phyloP scores from a whole-genome alignment of 495 filamentous ascomycete genomes.

The Acidomyces sp. region DNA sequence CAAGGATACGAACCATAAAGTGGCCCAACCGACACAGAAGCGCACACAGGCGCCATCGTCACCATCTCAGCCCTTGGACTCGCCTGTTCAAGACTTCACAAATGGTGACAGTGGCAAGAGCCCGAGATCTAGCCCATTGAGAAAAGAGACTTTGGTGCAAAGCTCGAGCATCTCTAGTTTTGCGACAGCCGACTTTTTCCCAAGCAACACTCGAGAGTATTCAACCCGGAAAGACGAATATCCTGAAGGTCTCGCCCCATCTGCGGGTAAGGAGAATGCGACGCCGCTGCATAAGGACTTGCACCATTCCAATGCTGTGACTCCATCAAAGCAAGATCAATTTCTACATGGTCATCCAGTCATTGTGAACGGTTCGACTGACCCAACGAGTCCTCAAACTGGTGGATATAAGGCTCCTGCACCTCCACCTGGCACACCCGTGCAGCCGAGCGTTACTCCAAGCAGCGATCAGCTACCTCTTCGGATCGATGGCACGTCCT shows the following conservation, averaged over 20 bases:
- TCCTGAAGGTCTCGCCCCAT: not conserved
- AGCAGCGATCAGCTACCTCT: not conserved
- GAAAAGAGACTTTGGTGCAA: conserved; percentile 15
- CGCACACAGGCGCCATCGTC: no score
- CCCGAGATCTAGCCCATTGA: conserved; percentile 13
- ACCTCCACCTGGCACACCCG: conserved; percentile 11
- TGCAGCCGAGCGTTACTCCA: not conserved
- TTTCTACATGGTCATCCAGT: not conserved
- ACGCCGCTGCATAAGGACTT: not conserved
- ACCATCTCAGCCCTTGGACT: no score
- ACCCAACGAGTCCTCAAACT: not conserved
- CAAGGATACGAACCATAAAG: not conserved
- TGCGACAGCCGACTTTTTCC: conserved; percentile 31
- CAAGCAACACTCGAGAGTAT: conserved; percentile 27
- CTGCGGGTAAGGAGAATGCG: conserved; percentile 13
- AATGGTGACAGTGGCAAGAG: not conserved
- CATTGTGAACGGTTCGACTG: not conserved
- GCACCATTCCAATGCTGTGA: not conserved
- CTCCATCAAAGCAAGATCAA: conserved; percentile 3
- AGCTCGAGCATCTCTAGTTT: conserved; percentile 28
- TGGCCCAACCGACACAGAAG: conserved; percentile 9
- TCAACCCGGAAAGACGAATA: conserved; percentile 21
- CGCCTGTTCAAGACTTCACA: not conserved
- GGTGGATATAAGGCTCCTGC: conserved; percentile 2
- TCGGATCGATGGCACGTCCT: not conserved